Base-by-base conservation (phyloP, 2,329 filamentous ascomycete genomes). In the Colletotrichum neosansevieriae region DNA sequence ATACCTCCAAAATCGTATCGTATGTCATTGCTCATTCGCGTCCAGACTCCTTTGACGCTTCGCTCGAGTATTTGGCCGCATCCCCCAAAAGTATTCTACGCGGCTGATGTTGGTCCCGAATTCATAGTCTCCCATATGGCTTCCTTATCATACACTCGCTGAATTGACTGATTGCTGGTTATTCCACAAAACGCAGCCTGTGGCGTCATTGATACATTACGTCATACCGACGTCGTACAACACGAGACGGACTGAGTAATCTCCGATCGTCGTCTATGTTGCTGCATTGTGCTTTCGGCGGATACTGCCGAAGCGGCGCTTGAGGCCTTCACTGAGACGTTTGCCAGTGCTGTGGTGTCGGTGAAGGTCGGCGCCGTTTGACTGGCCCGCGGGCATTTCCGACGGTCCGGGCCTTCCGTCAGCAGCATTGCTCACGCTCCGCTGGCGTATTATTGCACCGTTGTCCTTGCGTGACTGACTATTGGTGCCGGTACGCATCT, bases 241-340 rank as follows among this genome's bases (percentile, higher is more conserved):
- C 19, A 36, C 40, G 15, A 21, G 34, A 47, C 40, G 9, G 44
- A 15, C 13, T 24, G 4, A n/a, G 13, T 53, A 7, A 42, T 7
- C 12, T 38, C 10, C 3, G 12, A 12, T 2, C 10, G 2, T 36
- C 11, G 53, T 17, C 51, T 54, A 73, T 5, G 63, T 63, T 17
- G 61, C 42, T 12, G 69, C 56, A n/a, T 74, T 42, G 58, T 80
- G 83, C 77, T 81, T 85, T 60, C 80, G 79, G 51, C 84, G 80
- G 59, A 89, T 73, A 72, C 84, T 87, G 29, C 85, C 86, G 59
- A 89, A 81, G 15, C 86, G 81, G 47, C 81, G 79, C 79, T 84
- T 88, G 47, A 89, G 72, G 2, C 85, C 86, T 32, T 87, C 83
- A 12, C 82, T 78, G 7, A 88, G 59, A 34, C 78, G 77, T 66